Base-by-base conservation (phyloP, 768 basidiomycete genomes). In the Hortiboletus flavorubellus region DNA sequence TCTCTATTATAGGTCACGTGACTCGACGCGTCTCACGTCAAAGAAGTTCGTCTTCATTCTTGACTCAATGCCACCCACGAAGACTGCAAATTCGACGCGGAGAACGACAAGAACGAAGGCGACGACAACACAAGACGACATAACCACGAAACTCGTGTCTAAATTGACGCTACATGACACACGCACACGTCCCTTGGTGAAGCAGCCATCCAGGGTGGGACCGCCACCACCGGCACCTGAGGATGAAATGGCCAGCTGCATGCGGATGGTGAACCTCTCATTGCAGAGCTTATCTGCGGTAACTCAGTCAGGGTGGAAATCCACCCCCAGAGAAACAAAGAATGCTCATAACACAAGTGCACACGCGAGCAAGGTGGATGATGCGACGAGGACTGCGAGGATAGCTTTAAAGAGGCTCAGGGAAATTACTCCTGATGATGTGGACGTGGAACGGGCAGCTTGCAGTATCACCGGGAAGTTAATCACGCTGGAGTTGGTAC, bases 381-480 rank as follows among this genome's bases (percentile, higher is more conserved):
- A 75, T 8, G 66, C 72, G 9, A 61, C 52, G 16, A 53, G 33
- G 33, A 37, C 76, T 16, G 81, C 80, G 0, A 65, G 73, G 15
- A 75, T 73, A 48, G 76, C 80, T 49, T 66, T 92, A 8, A 55
- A 54, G 1, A 59, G 68, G 3, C 71, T 92, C 41, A 73, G 89
- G 47, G 64, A 63, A 33, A 49, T 80, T 18, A 72, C 69, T 43
- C 72, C 78, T 0, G 74, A 72, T 3, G 79, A 80, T 59, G 15
- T 88, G 9, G 85, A 91, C 59, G 77, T 91, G 6, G 91, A 93
- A 70, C 78, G 85, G 37, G 89, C 87, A 2, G 90, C 86, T 1
- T 78, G 78, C 47, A 85, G 84, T 54, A 71, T 91, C 5, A 64
- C 84, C 7, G 86, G 81, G 8, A 91, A 90, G 67, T 68, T 92